phyloP scores from a whole-genome alignment of 164 flowering plant species.

The Stephania yunnanensis region DNA sequence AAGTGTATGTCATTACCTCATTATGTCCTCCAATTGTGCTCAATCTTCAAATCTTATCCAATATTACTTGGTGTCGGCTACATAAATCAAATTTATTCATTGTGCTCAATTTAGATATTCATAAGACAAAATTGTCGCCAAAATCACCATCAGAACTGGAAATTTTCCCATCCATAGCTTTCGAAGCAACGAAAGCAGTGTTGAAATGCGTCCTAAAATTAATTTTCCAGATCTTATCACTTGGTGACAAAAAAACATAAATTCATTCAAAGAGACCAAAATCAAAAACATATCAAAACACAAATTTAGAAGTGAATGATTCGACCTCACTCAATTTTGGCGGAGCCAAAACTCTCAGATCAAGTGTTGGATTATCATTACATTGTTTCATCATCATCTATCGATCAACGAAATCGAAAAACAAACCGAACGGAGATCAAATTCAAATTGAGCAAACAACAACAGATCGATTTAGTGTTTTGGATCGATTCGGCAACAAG shows the following conservation, averaged over 20 bases:
- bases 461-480: conserved; percentile 3
- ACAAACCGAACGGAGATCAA: background rate
- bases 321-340: conserved; percentile 16
- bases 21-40: too few species aligned
- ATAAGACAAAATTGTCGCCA: background rate
- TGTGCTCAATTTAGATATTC: too few species aligned
- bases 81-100: too few species aligned
- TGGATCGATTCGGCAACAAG: conserved; percentile 25
- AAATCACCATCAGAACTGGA: conserved; percentile 6
- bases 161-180: conserved; percentile 40
- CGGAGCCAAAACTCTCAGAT: conserved; percentile 24
- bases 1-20: too few species aligned
- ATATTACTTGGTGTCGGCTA: too few species aligned
- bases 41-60: too few species aligned
- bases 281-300: background rate
- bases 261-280: background rate
- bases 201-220: conserved; percentile 55
- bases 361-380: conserved; percentile 39
- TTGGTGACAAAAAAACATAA: conserved; percentile 13
- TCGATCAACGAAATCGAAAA: background rate
- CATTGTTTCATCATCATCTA: conserved; percentile 33
- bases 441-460: background rate
- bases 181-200: conserved; percentile 8
- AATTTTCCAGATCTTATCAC: conserved; percentile 28
- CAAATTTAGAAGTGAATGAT: conserved; percentile 27